phyloP scores from a whole-genome alignment of 2,329 filamentous ascomycete species.

The Diaporthe australafricana region DNA sequence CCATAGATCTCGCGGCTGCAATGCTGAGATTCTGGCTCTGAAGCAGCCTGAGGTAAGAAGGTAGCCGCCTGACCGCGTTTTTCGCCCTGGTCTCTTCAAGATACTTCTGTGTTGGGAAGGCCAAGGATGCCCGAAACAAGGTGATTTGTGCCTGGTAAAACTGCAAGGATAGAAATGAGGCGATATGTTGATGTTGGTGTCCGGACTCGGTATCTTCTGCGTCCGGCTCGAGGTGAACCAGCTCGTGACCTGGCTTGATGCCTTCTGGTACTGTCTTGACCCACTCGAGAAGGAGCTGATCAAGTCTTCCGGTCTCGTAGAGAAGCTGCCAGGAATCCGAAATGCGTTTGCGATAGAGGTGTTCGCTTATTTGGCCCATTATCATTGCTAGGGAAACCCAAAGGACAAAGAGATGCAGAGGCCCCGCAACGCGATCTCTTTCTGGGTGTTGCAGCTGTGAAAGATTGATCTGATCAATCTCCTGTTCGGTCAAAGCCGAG shows the following conservation, averaged over 20 bases:
- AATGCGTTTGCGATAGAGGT: conserved; percentile 7
- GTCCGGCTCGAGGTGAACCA: neutral
- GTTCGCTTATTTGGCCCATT: conserved; percentile 25
- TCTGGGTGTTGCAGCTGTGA: neutral
- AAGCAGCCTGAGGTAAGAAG: conserved; percentile 28
- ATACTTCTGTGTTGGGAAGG: conserved; percentile 3
- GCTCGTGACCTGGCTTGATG: conserved; percentile 16
- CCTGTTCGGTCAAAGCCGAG: conserved; percentile 38
- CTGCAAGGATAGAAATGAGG: neutral
- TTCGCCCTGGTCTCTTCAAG: neutral
- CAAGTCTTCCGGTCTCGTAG: conserved; percentile 20
- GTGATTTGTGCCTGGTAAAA: conserved; percentile 10
- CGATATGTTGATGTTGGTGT: neutral
- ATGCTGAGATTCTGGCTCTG: conserved; percentile 34
- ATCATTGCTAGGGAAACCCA: conserved; percentile 14
- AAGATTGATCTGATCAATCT: conserved; percentile 9
- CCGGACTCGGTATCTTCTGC: neutral
- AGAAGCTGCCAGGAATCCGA: conserved; percentile 20
- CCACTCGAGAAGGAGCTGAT: conserved; percentile 27
- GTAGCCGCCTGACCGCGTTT: conserved; percentile 17
- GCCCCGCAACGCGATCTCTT: neutral
- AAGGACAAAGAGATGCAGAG: neutral
- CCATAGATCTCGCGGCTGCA: conserved; percentile 31
- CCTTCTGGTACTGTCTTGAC: conserved; percentile 11
- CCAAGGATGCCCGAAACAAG: neutral